Base-by-base conservation (phyloP, 1,139 yeast species). In the Diutina siamensis region DNA sequence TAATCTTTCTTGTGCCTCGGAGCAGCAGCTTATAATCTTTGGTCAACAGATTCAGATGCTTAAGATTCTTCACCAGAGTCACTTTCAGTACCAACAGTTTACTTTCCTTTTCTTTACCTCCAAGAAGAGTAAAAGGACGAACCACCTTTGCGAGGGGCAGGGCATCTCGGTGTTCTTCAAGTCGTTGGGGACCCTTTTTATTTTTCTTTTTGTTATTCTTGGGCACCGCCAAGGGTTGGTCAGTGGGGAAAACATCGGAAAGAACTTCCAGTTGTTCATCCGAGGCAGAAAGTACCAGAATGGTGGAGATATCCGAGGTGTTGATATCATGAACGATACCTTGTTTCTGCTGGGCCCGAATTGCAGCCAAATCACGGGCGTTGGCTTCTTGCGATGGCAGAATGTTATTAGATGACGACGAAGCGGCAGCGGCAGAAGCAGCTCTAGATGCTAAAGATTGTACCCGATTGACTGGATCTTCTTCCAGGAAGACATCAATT, bases 211-310 rank as follows among this genome's bases (percentile, higher is more conserved):
- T 25, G 60, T 46, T 52, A 8, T 34, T 51, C 34, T 35, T 35
- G 46, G 72, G 74, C 45, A 55, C 62, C 20, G 72, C 60, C 44
- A 73, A 58, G 1, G 75, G 76, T 1, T 63, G 56, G 38, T 64
- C 71, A 18, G 53, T 54, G 2, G 71, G 66, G 46, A 58, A 69
- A 1, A 67, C 55, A 46, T 74, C 78, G 51, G 76, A 71, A 32
- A 71, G 55, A 1, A 68, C 65, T 48, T 74, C 79, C 3, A 50
- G 46, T 17, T 52, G 52, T 20, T 45, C 41, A 21, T 41, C 46
- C 13, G 34, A n/a, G 9, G 21, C 18, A 13, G 19, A 13, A 12
- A 5, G 18, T 28, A 18, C 12, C 38, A 25, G 35, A 7, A 15
- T 15, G 15, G 3, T 27, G 9, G 47, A 48, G 32, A 50, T 52